phyloP scores from a whole-genome alignment of 192 early-diverging fungal species.

The Coemansia sp. region DNA sequence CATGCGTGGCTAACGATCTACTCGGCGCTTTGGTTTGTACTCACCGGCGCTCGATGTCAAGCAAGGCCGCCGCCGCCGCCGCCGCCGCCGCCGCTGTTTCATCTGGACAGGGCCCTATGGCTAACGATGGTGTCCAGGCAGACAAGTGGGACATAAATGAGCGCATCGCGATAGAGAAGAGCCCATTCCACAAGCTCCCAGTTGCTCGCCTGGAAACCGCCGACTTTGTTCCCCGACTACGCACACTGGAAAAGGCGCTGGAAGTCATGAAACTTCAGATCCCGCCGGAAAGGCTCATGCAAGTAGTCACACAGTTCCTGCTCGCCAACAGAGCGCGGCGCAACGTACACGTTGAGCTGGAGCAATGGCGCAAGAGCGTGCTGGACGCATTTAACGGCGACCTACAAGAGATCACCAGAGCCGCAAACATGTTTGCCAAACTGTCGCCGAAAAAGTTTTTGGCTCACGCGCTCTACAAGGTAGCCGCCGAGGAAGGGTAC shows the following conservation, averaged over 20 bases:
- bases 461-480: slow-evolving; percentile 33
- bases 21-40: too few relatives aligned
- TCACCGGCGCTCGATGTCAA: background rate
- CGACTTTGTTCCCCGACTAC: slow-evolving; percentile 4
- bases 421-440: slow-evolving; percentile 11
- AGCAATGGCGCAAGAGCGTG: slow-evolving; percentile 22
- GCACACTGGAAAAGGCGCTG: slow-evolving; percentile 11
- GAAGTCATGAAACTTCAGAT: background rate
- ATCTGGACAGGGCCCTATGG: background rate
- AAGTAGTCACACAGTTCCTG: slow-evolving; percentile 14
- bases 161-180: background rate
- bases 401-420: slow-evolving; percentile 17
- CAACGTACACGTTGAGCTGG: slow-evolving; percentile 7
- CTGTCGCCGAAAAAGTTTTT: slow-evolving; percentile 16
- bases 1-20: background rate
- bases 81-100: background rate
- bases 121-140: background rate
- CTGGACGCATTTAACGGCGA: slow-evolving; percentile 14
- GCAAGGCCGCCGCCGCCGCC: background rate
- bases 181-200: background rate
- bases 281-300: slow-evolving; percentile 2
- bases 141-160: background rate
- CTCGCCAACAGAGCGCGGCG: slow-evolving; percentile 1
- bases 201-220: background rate
- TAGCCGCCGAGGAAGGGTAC: slow-evolving; percentile 43